These are phyloP conservation scores for Gnomoniopsis sp. DNA, from an alignment of 2,329 filamentous ascomycete genomes.

Conservation along the genomic window DNA sequence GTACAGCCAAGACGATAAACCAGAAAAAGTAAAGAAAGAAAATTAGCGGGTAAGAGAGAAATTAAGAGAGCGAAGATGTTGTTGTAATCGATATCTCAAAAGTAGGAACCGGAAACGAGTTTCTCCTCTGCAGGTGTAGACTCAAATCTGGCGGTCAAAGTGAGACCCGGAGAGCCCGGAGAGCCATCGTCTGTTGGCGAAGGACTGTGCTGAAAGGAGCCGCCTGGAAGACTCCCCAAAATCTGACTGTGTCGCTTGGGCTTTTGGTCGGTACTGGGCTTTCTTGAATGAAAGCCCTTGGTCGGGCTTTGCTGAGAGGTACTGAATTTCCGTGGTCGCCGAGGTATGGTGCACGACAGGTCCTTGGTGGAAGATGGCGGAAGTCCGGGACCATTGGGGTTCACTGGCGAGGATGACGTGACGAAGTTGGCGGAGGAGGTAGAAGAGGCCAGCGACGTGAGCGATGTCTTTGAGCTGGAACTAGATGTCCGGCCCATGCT, in stretches of 20 bases:
- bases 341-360: neutral
- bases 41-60: neutral
- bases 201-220: constrained; percentile 5
- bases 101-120: constrained; percentile 11
- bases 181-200: constrained; percentile 7
- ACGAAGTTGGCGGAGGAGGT: constrained; percentile 2
- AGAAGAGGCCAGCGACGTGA: constrained; percentile 10
- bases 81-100: neutral
- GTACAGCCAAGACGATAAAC: too few relatives aligned
- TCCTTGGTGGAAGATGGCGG: constrained; percentile 10
- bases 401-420: constrained; percentile 10
- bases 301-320: constrained; percentile 16
- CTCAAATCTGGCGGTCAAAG: constrained; percentile 16
- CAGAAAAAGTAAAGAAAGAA: neutral
- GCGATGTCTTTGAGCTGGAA: constrained; percentile 15
- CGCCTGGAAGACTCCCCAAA: constrained; percentile 13
- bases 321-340: constrained; percentile 16
- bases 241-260: constrained; percentile 16
- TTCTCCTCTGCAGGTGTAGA: constrained; percentile 16
- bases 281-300: constrained; percentile 13
- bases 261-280: constrained; percentile 12
- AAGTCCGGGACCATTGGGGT: constrained; percentile 5
- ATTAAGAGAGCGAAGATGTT: neutral
- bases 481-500: constrained; percentile 10
- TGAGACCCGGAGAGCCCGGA: constrained; percentile 7